Percentiles rank a stretch among this genome's conserved stretches.
Evolutionary conservation across 1,284 basidiomycete genomes (phyloP).

Genomic region (Hemileia vastatrix): DNA sequence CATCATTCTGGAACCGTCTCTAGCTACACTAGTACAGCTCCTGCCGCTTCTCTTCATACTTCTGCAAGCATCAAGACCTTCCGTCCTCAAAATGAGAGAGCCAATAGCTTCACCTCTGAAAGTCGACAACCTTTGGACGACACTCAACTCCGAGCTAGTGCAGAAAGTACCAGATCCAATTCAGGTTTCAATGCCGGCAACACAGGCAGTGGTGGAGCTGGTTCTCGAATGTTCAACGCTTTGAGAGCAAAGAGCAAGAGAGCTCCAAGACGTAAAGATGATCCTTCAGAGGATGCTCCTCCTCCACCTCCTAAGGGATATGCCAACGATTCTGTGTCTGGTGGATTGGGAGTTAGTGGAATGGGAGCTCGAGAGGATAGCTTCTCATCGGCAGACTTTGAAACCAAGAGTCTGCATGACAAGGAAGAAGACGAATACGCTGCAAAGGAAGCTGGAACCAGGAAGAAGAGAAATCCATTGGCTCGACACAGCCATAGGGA

Average conservation of each 20-base stretch:
- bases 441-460: background rate
- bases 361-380: conserved; percentile 22
- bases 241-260: background rate
- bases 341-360: conserved; percentile 2
- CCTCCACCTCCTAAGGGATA: background rate
- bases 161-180: background rate
- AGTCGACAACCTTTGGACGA: background rate
- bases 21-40: background rate
- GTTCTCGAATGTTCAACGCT: background rate
- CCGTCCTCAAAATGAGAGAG: background rate
- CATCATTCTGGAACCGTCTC: background rate
- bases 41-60: background rate
- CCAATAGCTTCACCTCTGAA: background rate
- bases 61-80: background rate
- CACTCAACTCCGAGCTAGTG: background rate
- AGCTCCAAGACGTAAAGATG: background rate
- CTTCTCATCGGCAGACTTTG: conserved; percentile 33
- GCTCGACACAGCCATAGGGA: conserved; percentile 16
- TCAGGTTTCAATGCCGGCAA: background rate
- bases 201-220: background rate
- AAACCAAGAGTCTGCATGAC: conserved; percentile 31
- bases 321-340: background rate
- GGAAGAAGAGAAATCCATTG: background rate
- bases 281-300: background rate
- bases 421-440: conserved; percentile 16